phyloP scores from a whole-genome alignment of 2,329 filamentous ascomycete genomes.

The Ceratocystis variospora region DNA sequence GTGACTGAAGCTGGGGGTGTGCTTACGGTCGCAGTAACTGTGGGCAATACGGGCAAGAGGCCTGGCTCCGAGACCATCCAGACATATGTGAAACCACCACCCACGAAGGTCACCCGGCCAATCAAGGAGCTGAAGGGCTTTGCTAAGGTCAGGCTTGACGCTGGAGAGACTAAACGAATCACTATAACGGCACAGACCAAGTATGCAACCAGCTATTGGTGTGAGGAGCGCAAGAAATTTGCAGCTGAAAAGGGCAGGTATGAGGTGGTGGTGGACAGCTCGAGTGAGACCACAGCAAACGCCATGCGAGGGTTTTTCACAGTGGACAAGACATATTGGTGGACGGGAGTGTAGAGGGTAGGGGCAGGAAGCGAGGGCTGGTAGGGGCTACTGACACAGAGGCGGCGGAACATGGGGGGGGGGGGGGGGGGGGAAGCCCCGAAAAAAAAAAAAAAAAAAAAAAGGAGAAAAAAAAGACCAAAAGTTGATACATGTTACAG shows the following conservation, averaged over 20 bases:
- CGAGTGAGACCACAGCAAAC: conserved; percentile 37
- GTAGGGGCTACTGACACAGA: background rate
- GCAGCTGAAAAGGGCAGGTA: conserved; percentile 52
- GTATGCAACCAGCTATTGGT: conserved; percentile 55
- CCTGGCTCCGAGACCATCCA: conserved; percentile 44
- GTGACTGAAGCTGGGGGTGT: conserved; percentile 49
- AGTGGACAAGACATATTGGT: conserved; percentile 50
- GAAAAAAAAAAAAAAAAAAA: no score
- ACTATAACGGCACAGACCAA: conserved; percentile 46
- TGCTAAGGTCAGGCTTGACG: conserved; percentile 46
- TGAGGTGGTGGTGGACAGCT: conserved; percentile 45
- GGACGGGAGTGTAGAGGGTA: conserved; percentile 44
- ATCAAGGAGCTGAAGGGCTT: conserved; percentile 53
- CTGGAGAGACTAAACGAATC: conserved; percentile 44
- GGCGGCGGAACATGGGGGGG: background rate
- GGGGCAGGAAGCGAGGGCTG: background rate
- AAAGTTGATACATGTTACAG: no score
- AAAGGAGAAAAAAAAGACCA: no score
- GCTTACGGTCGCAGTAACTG: conserved; percentile 34
- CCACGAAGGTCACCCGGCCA: conserved; percentile 41
- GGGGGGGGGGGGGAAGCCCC: background rate
- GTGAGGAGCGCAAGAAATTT: conserved; percentile 54
- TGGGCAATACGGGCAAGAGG: conserved; percentile 48
- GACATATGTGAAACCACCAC: conserved; percentile 40
- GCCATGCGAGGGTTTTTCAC: conserved; percentile 40